Conservation (phyloP, 768 basidiomycete genomes). For the Serendipita indica region DNA sequence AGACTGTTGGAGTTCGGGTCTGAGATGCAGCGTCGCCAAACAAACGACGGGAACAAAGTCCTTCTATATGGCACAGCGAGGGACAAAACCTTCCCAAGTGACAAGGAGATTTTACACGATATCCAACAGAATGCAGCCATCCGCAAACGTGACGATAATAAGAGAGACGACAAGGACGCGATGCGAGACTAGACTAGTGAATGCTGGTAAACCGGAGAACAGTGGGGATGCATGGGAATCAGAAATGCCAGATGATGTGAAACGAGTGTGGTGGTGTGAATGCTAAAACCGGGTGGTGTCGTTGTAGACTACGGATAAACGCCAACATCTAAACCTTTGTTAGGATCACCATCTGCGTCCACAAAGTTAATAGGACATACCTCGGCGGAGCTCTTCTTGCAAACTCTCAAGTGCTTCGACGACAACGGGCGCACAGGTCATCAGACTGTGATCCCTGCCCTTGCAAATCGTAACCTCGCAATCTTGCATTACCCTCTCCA, state of each 20-base stretch:
- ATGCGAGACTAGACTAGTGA: neutral
- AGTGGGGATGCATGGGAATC: neutral
- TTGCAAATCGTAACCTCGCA: constrained; percentile 71
- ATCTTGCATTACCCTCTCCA: constrained; percentile 70
- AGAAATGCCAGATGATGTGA: neutral
- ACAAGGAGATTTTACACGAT: constrained; percentile 4
- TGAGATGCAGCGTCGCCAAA: neutral
- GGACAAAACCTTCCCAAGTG: neutral
- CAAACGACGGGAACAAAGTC: neutral
- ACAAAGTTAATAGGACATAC: neutral
- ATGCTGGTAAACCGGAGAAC: neutral
- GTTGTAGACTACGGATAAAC: neutral
- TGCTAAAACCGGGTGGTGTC: neutral
- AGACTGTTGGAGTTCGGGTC: neutral
- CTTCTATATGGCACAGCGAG: neutral
- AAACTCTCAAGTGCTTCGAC: constrained; percentile 61
- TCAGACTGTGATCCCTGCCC: constrained; percentile 82
- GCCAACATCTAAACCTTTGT: neutral
- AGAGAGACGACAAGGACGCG: neutral
- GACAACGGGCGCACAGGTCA: constrained; percentile 82
- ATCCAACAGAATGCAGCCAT: neutral
- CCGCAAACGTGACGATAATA: neutral
- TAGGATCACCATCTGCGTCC: neutral
- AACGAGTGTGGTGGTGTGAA: neutral
- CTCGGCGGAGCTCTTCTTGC: constrained; percentile 14